phyloP scores from a whole-genome alignment of 768 basidiomycete genomes.

The Pulveroboletus sp. region DNA sequence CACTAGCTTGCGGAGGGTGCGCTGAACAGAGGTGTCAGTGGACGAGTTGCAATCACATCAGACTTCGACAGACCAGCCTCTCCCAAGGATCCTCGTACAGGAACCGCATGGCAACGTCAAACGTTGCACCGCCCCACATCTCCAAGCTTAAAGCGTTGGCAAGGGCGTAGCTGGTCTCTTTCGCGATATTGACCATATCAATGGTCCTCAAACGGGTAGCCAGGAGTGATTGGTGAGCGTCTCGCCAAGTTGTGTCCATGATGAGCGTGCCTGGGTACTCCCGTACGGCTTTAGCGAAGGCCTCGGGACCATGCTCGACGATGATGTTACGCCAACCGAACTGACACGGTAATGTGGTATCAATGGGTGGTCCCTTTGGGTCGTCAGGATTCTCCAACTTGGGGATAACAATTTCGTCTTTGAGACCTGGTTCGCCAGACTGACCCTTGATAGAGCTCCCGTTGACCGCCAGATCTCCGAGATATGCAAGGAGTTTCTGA shows the following conservation, averaged over 20 bases:
- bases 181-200: constrained; percentile 98
- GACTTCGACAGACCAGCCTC: constrained; percentile 59
- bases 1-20: constrained; percentile 89
- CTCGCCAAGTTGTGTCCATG: constrained; percentile 99
- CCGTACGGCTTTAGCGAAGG: constrained; percentile 96
- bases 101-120: constrained; percentile 99
- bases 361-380: constrained; percentile 66
- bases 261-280: constrained; percentile 93
- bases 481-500: constrained; percentile 93
- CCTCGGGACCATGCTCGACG: constrained; percentile 95
- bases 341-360: constrained; percentile 78
- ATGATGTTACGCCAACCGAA: constrained; percentile 98
- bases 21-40: constrained; percentile 39
- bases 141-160: constrained; percentile 95
- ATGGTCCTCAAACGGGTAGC: constrained; percentile 94
- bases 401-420: constrained; percentile 81
- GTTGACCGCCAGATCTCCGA: constrained; percentile 97
- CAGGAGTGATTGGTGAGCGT: constrained; percentile 96
- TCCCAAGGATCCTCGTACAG: constrained; percentile 99
- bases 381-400: constrained; percentile 73
- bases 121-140: constrained; percentile 99
- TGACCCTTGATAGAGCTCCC: constrained; percentile 98
- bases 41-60: background rate
- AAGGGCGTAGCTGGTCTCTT: constrained; percentile 92
- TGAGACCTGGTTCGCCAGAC: constrained; percentile 89